Percentiles rank a stretch among this genome's conserved stretches.
Evolutionary conservation across 2,329 filamentous ascomycete species (phyloP).

Genomic region (Beauveria bassiana): DNA sequence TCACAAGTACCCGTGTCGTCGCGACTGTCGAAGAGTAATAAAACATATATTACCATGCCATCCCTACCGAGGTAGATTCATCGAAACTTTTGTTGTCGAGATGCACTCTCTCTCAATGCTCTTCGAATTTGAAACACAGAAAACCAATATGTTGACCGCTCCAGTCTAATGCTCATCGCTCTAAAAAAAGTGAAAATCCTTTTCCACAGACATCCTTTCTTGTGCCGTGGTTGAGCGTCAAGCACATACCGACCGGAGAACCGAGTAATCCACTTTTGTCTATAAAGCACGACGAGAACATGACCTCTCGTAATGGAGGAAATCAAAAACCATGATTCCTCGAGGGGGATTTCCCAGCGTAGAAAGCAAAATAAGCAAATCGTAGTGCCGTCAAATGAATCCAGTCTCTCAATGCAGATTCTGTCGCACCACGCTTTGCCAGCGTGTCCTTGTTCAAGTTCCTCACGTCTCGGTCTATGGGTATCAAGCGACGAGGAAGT

Average conservation of each 20-base stretch:
- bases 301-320: slow-evolving; percentile 34
- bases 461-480: slow-evolving; percentile 36
- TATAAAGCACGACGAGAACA: slow-evolving; percentile 44
- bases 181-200: slow-evolving; percentile 15
- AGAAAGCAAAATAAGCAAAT: slow-evolving; percentile 25
- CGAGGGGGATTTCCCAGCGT: slow-evolving; percentile 24
- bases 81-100: slow-evolving; percentile 30
- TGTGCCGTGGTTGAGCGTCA: slow-evolving; percentile 23
- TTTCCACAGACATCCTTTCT: slow-evolving; percentile 16
- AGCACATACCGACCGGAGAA: slow-evolving; percentile 41
- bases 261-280: slow-evolving; percentile 62
- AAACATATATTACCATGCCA: slow-evolving; percentile 20
- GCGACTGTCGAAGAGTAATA: slow-evolving; percentile 21
- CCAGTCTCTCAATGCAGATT: slow-evolving; percentile 23
- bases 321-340: slow-evolving; percentile 26
- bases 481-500: slow-evolving; percentile 36
- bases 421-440: slow-evolving; percentile 29
- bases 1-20: slow-evolving; percentile 16
- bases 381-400: slow-evolving; percentile 28
- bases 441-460: slow-evolving; percentile 26
- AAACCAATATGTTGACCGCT: slow-evolving; percentile 26
- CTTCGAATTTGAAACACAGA: slow-evolving; percentile 27
- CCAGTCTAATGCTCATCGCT: slow-evolving; percentile 26
- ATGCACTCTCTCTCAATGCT: slow-evolving; percentile 29
- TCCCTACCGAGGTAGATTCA: slow-evolving; percentile 26